Evolutionary conservation across 2,329 filamentous ascomycete species (phyloP), one percentile per base, ranked within the genome.

Genomic region (Fusarium camptoceras): DNA sequence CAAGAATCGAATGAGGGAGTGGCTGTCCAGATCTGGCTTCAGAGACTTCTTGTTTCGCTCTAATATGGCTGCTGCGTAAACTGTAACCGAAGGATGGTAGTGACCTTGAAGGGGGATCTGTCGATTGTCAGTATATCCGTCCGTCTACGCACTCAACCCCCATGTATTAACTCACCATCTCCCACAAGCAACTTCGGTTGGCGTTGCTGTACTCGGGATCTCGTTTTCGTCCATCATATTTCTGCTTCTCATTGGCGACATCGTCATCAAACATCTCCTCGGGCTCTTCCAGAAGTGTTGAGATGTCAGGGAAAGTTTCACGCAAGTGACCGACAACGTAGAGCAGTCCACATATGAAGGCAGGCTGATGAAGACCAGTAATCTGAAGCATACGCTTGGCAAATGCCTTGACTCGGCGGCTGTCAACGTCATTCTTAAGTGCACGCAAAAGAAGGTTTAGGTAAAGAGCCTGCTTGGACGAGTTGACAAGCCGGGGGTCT

Each of bases 391-490:
- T 88, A 66, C 96, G 89, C 83, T 99, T 99, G 44, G 94, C 91
- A 76, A 99, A 99, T 3, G 96, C 96, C 81, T 98, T 97, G 60
- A 98, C 93, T 37, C 96, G 90, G 73, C 94, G 94, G 64, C 93
- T 88, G 78, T 94, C 96, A n/a, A 95, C 83, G 75, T 99, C 96
- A 37, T 91, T 89, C 83, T 97, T 98, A 67, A 99, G 83, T 15
- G 95, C 89, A 72, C 93, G 91, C 79, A 94, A 96, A 6, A 99
- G 83, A 18, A 99, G 85, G 77, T 99, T 99, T 66, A 99, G 87
- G 77, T 98, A 99, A 73, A 99, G 87, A 34, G 95, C 91, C 78
- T 99, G 95, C 81, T 99, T 99, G 5, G 95, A 98, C 8, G 95
- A 97, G 3, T 88, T 92, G 56, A 94, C 85, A 8, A 99, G 88